Base-by-base conservation (phyloP, 108 stramenopile genomes). In the Nitzschia sp. region DNA sequence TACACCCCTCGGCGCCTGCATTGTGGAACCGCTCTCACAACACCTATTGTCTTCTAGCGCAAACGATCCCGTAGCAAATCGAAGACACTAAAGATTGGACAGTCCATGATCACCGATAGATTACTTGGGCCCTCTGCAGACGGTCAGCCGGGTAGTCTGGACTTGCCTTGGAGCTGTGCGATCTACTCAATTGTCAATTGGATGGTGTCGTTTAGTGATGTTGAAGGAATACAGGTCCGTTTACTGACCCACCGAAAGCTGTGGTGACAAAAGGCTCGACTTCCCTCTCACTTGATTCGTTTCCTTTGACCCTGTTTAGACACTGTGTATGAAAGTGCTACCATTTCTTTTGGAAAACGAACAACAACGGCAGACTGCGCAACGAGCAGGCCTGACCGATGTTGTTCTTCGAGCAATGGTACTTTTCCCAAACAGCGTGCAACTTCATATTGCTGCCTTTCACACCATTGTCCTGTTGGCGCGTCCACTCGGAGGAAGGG, bases 391-490 rank as follows among this genome's bases (percentile, higher is more conserved):
- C 23, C 84, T 95, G 29, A 88, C 91, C 13, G 86, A 90, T 59
- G 76, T 88, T 53, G 85, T 95, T 23, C 76, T 95, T 42, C 83
- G 86, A 5, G 90, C 80, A 30, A 95, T 95, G 93, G 87, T 95
- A n/a, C 46, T 81, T 45, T 95, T 92, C 48, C 86, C 90, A 15
- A 74, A 95, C 62, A 88, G 85, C 56, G 82, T 79, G 9, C 72
- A 85, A 35, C 84, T 95, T 6, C 89, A 92, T 60, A 95, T 86
- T 8, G 87, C 88, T 6, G 90, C 90, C 29, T 93, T 94, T 38
- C 96, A 94, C 72, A 90, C 93, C 19, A 80, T 95, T n/a, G 96
- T 97, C 8, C 81, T 97, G 3, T 82, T 95, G 35, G 93, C 94
- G 28, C 80, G 96, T 26, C 96, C 96, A 36, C 84, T 93, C 46